These are phyloP conservation scores for Globisporangium carolinianum DNA, from an alignment of 352 stramenopile genomes.

Conservation along the genomic window DNA sequence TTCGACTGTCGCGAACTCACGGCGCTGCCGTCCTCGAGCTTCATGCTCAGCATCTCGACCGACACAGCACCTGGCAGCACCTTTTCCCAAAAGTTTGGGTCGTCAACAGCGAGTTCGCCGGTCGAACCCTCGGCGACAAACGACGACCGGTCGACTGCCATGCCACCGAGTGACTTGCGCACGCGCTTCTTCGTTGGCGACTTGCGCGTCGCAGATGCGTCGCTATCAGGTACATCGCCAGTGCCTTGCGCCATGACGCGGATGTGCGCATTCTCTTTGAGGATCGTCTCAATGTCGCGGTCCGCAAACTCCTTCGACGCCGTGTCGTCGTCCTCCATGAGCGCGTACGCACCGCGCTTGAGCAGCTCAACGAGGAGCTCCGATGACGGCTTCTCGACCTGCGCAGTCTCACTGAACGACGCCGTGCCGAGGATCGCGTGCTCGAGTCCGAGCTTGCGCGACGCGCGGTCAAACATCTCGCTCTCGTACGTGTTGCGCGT, in stretches of 20 bases:
- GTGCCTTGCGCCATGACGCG: slow-evolving; percentile 42
- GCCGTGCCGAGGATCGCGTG: slow-evolving; percentile 95
- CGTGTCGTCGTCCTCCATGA: slow-evolving; percentile 95
- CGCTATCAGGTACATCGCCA: slow-evolving; percentile 20
- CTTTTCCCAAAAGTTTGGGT: slow-evolving; percentile 96
- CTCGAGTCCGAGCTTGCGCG: slow-evolving; percentile 97
- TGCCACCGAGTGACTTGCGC: slow-evolving; percentile 70
- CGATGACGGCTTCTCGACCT: slow-evolving; percentile 76
- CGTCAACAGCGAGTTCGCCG: slow-evolving; percentile 90
- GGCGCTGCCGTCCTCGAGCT: slow-evolving; percentile 82
- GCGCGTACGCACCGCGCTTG: slow-evolving; percentile 96
- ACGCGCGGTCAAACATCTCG: slow-evolving; percentile 99
- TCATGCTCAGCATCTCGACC: slow-evolving; percentile 82
- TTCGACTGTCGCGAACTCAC: slow-evolving; percentile 76
- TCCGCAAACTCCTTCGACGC: slow-evolving; percentile 93
- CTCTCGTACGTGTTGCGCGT: slow-evolving; percentile 99
- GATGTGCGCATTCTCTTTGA: slow-evolving; percentile 83
- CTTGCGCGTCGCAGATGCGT: slow-evolving; percentile 19
- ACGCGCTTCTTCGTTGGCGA: slow-evolving; percentile 44
- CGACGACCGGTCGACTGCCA: slow-evolving; percentile 81
- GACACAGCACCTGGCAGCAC: slow-evolving; percentile 82
- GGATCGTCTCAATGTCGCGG: slow-evolving; percentile 95
- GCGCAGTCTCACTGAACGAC: slow-evolving; percentile 88
- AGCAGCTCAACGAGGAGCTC: slow-evolving; percentile 97
- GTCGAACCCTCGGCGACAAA: slow-evolving; percentile 90